Percentiles rank a stretch among this genome's conserved stretches.
Evolutionary conservation across 1,284 basidiomycete species (phyloP).

Genomic region (Ceratobasidium sp.): DNA sequence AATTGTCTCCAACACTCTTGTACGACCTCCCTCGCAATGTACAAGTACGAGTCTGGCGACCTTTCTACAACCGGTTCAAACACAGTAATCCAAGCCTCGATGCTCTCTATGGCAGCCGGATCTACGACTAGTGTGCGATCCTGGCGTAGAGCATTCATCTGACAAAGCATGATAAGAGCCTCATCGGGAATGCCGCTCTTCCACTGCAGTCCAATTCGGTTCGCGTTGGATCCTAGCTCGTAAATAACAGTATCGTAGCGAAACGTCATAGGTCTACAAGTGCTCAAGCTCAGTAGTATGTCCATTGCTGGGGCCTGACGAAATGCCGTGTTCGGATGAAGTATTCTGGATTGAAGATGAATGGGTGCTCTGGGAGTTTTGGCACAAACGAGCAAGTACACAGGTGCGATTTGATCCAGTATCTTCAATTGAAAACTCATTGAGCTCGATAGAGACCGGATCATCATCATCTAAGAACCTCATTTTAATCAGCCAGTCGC

Average conservation of each 20-base stretch:
- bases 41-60: not conserved
- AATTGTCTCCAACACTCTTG: conserved; percentile 25
- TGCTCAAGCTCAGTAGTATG: not conserved
- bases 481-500: too few species aligned
- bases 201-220: conserved; percentile 5
- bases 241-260: not conserved
- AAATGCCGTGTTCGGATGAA: not conserved
- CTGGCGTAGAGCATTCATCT: conserved; percentile 5
- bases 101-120: not conserved
- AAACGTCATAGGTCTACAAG: not conserved
- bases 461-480: not conserved
- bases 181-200: conserved; percentile 3
- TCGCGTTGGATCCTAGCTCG: not conserved
- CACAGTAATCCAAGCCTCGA: not conserved
- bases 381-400: not conserved
- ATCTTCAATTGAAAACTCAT: not conserved
- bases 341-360: conserved; percentile 2
- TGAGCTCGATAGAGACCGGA: not conserved
- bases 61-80: not conserved
- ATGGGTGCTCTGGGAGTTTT: not conserved
- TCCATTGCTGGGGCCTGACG: conserved; percentile 10
- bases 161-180: not conserved
- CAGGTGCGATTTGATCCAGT: not conserved
- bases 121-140: conserved; percentile 4
- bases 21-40: not conserved